These are phyloP conservation scores for Sporisorium reilianum DNA, from an alignment of 1,284 basidiomycete species.

Conservation along the genomic window DNA sequence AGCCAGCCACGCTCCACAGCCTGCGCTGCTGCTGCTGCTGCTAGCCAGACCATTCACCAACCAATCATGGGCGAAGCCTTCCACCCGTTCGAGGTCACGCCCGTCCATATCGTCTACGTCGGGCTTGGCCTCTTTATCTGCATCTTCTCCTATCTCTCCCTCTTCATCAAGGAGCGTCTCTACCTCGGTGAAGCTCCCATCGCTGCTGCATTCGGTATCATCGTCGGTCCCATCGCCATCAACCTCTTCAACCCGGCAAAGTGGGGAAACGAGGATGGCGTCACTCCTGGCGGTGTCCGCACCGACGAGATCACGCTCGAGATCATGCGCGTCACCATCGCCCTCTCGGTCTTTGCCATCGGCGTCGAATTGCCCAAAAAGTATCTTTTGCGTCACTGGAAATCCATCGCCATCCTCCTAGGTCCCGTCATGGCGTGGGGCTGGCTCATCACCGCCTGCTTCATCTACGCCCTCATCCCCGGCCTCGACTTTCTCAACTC, in stretches of 20 bases:
- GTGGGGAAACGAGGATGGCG: conserved; percentile 77
- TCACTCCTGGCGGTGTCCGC: conserved; percentile 74
- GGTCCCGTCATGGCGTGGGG: conserved; percentile 88
- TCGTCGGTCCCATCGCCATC: conserved; percentile 84
- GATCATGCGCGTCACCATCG: conserved; percentile 93
- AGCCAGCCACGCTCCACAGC: neutral
- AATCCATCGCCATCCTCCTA: conserved; percentile 85
- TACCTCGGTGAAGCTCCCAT: conserved; percentile 97
- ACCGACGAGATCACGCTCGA: conserved; percentile 78
- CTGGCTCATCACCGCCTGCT: conserved; percentile 82
- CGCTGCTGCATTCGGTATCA: conserved; percentile 93
- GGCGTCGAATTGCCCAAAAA: conserved; percentile 76
- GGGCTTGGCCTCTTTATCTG: conserved; percentile 65
- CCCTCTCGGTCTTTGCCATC: conserved; percentile 96
- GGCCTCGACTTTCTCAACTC: conserved; percentile 58
- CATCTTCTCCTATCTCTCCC: conserved; percentile 93
- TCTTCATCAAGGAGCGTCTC: conserved; percentile 90
- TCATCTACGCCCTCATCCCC: conserved; percentile 63
- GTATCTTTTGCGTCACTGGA: conserved; percentile 92
- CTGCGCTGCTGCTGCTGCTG: neutral
- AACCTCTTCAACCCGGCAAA: conserved; percentile 85
- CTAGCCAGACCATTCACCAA: neutral
- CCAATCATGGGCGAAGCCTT: conserved; percentile 54
- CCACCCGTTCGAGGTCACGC: conserved; percentile 64
- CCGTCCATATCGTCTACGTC: conserved; percentile 66